phyloP scores from a whole-genome alignment of 768 basidiomycete species.

The Cantharellus anzutake region DNA sequence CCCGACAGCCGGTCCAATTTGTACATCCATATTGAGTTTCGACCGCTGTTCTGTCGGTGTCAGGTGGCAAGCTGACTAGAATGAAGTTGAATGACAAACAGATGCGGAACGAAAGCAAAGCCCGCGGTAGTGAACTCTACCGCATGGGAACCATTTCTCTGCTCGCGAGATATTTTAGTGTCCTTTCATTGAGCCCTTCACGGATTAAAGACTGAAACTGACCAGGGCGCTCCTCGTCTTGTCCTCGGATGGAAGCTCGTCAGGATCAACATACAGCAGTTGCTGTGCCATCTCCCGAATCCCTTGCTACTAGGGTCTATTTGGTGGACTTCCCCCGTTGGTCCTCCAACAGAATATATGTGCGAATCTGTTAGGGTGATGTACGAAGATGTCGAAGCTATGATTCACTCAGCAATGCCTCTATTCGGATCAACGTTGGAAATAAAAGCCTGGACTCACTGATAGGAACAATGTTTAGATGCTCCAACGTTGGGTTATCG shows the following conservation, averaged over 20 bases:
- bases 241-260: not conserved
- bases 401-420: not conserved
- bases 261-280: not conserved
- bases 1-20: not conserved
- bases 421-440: not conserved
- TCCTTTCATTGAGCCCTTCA: not conserved
- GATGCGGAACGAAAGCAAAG: not conserved
- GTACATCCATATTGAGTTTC: not conserved
- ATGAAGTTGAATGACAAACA: not conserved
- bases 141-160: not conserved
- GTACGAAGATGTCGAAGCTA: not conserved
- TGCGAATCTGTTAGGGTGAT: not conserved
- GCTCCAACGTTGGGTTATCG: not conserved
- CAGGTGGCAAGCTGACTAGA: not conserved
- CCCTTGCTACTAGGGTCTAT: not conserved
- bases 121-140: not conserved
- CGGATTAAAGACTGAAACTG: not conserved
- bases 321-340: not conserved
- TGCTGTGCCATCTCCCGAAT: not conserved
- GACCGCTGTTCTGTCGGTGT: not conserved
- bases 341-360: not conserved
- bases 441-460: not conserved
- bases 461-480: not conserved
- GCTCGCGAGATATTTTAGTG: not conserved
- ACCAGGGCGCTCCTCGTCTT: not conserved